phyloP scores from a whole-genome alignment of 2,329 filamentous ascomycete species.

The Alternaria angustiovoidea region DNA sequence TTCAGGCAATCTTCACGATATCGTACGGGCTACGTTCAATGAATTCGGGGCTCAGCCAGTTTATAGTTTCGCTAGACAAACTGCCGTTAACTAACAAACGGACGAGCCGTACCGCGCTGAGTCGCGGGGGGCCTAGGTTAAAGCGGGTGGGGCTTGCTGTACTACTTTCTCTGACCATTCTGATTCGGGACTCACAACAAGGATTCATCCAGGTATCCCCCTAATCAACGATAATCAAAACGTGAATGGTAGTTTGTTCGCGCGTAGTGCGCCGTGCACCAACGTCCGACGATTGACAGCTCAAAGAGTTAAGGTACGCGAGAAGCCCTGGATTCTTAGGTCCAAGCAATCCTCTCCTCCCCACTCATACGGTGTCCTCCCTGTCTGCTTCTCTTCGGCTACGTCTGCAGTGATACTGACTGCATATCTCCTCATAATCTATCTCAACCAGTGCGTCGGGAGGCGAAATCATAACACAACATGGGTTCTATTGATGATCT shows the following conservation, averaged over 20 bases:
- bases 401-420: not conserved
- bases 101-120: not conserved
- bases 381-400: not conserved
- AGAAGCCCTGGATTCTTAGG: not conserved
- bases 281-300: not conserved
- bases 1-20: not conserved
- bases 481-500: conserved; percentile 14
- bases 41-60: no score
- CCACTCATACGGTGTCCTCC: not conserved
- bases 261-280: not conserved
- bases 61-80: not conserved
- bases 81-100: not conserved
- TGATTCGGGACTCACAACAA: not conserved
- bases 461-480: not conserved
- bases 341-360: not conserved
- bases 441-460: not conserved
- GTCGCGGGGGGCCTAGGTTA: not conserved
- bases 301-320: not conserved
- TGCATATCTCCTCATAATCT: not conserved
- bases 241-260: not conserved
- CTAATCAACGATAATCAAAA: not conserved
- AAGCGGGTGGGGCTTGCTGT: not conserved
- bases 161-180: not conserved
- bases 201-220: not conserved
- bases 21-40: not conserved